Conservation (phyloP, 768 basidiomycete genomes). For the Xerocomellus amylosporus region DNA sequence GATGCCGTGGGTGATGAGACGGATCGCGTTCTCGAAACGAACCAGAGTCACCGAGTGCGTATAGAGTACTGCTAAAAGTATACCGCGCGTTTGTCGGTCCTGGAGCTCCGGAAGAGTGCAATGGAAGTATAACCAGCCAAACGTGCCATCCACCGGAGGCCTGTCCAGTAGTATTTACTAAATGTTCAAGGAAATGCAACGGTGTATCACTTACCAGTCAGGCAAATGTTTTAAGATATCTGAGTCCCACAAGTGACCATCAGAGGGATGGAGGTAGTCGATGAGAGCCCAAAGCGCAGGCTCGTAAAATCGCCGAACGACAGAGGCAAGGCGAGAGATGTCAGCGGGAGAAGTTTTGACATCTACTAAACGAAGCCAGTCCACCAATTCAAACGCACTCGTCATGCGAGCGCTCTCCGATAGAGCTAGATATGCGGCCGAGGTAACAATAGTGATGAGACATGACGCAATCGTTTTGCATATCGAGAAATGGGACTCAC, state of each 20-base stretch:
- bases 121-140: slow-evolving; percentile 47
- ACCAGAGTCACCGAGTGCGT: slow-evolving; percentile 19
- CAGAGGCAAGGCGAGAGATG: slow-evolving; percentile 38
- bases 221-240: slow-evolving; percentile 12
- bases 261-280: slow-evolving; percentile 42
- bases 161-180: slow-evolving; percentile 6
- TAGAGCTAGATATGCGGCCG: slow-evolving; percentile 35
- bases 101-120: slow-evolving; percentile 21
- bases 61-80: slow-evolving; percentile 38
- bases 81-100: slow-evolving; percentile 22
- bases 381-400: slow-evolving; percentile 57
- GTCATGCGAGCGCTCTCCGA: slow-evolving; percentile 33
- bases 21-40: slow-evolving; percentile 37
- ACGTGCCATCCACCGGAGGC: slow-evolving; percentile 24
- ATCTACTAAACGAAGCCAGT: slow-evolving; percentile 55
- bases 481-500: slow-evolving; percentile 37
- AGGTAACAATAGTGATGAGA: neutral
- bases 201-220: slow-evolving; percentile 26
- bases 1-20: slow-evolving; percentile 39
- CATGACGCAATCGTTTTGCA: neutral
- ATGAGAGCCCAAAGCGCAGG: slow-evolving; percentile 43
- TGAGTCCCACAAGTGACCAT: slow-evolving; percentile 42
- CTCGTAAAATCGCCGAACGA: slow-evolving; percentile 41
- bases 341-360: slow-evolving; percentile 35
- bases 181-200: neutral